These are phyloP conservation scores for Prunus dulcis DNA, from an alignment of 306 rosid genomes.

Conservation along the genomic window DNA sequence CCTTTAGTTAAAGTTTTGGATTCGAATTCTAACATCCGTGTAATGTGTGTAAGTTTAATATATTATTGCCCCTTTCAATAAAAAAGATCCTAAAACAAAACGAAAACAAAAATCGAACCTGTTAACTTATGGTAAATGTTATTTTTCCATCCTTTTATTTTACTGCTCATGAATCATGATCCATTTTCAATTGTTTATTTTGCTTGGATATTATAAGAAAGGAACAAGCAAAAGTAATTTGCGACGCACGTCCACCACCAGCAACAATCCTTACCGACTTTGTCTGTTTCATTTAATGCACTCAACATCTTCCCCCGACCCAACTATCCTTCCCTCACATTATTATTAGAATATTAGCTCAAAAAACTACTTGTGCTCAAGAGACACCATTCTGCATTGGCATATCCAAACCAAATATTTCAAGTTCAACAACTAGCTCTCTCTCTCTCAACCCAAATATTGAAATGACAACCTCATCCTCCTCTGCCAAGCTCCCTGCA, in stretches of 20 bases:
- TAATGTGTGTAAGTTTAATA: too few relatives aligned
- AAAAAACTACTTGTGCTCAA: conserved; percentile 6
- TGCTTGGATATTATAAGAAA: too few relatives aligned
- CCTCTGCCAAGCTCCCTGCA: conserved; percentile 24
- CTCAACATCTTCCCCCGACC: conserved; percentile 19
- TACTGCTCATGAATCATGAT: too few relatives aligned
- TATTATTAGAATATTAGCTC: neutral
- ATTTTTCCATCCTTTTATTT: too few relatives aligned
- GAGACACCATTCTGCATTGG: neutral
- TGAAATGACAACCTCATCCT: conserved; percentile 11
- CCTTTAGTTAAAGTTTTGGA: fast-evolving
- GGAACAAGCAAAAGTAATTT: neutral
- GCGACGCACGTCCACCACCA: neutral
- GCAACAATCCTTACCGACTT: neutral
- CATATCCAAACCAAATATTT: too few relatives aligned
- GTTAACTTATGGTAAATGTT: too few relatives aligned
- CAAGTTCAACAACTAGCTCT: too few relatives aligned
- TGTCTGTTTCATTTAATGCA: conserved; percentile 34
- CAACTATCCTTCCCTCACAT: conserved; percentile 1
- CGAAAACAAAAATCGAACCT: too few relatives aligned
- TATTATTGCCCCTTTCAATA: too few relatives aligned
- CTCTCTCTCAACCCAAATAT: too few relatives aligned
- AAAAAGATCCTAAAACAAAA: too few relatives aligned
- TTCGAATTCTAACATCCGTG: fast-evolving
- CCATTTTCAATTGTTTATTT: too few relatives aligned